Evolutionary conservation across 2,329 filamentous ascomycete species (phyloP), one percentile per base, ranked within the genome.

Genomic region (Aspergillus texensis): DNA sequence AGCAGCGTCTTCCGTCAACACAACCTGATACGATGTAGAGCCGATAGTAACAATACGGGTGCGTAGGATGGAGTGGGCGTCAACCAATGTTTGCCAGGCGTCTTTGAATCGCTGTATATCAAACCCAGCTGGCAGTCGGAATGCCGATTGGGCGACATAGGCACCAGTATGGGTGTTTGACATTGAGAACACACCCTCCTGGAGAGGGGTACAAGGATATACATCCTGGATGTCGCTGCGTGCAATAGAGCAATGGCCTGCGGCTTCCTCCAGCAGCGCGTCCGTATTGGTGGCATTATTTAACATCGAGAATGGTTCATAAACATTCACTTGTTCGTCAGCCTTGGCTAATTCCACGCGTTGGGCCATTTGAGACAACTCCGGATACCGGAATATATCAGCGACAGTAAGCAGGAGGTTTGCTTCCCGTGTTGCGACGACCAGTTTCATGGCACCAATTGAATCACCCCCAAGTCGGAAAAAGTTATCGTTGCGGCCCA

Each of bases 71-170:
- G 77, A 74, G 21, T 75, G 69, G 12, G 74, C 71, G 10, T 73
- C 63, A 1, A 79, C 71, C 3, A 76, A 71, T 19, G 68, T 68
- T 53, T 78, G 71, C 74, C 79, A 82, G 2, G 79, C 76, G 6
- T 68, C 58, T 61, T 75, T 78, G 70, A 81, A 76, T 24, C 72
- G 72, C 6, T 62, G 60, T 4, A 78, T 32, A 41, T 79, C 72
- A 4, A 79, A 60, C 6, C 46, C 71, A 60, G 6, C 32, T 70
- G 53, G 4, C 52, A 39, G 0, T 70, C 67, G 1, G 9, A 77
- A 65, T 1, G 77, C 65, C 46, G 76, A 74, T 57, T 80, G 77
- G 3, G 75, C 77, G 32, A 79, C 72, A 58, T 82, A 81, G 4
- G 78, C 75, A 19, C 75, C 77, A 16, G 70, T 66, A 50, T 76